phyloP scores from a whole-genome alignment of 73 alveolate species.

The Paramecium primaurelia region DNA sequence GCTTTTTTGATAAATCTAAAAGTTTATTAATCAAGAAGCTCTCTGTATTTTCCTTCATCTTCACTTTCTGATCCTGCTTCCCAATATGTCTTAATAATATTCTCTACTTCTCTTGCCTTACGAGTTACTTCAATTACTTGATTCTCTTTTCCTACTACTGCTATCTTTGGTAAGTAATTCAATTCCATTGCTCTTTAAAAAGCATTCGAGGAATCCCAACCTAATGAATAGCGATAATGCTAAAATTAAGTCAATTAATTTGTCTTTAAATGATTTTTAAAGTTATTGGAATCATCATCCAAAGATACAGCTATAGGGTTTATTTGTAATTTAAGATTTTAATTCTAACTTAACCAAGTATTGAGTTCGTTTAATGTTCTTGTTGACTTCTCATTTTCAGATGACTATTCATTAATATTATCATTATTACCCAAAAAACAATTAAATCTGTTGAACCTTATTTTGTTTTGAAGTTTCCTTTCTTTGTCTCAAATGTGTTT shows the following conservation, averaged over 20 bases:
- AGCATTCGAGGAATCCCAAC: neutral
- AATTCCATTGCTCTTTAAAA: neutral
- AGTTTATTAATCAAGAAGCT: neutral
- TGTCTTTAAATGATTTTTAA: neutral
- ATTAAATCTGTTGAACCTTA: neutral
- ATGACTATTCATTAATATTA: neutral
- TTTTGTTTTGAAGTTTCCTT: neutral
- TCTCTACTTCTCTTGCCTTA: neutral
- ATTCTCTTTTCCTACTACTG: neutral
- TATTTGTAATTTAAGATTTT: neutral
- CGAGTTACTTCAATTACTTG: neutral
- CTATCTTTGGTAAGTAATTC: neutral
- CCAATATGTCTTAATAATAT: neutral
- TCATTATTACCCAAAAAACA: neutral
- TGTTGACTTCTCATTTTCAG: constrained; percentile 7
- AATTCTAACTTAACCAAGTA: neutral
- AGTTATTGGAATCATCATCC: neutral
- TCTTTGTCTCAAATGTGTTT: neutral
- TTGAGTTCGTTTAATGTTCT: neutral
- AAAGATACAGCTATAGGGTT: constrained; percentile 15
- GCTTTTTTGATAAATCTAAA: neutral
- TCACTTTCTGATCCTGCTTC: constrained; percentile 24
- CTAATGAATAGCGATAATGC: neutral
- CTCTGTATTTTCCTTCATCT: constrained; percentile 3
- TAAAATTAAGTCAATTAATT: neutral